These are phyloP conservation scores for Crotalaria pallida DNA, from an alignment of 306 rosid species.

Conservation along the genomic window DNA sequence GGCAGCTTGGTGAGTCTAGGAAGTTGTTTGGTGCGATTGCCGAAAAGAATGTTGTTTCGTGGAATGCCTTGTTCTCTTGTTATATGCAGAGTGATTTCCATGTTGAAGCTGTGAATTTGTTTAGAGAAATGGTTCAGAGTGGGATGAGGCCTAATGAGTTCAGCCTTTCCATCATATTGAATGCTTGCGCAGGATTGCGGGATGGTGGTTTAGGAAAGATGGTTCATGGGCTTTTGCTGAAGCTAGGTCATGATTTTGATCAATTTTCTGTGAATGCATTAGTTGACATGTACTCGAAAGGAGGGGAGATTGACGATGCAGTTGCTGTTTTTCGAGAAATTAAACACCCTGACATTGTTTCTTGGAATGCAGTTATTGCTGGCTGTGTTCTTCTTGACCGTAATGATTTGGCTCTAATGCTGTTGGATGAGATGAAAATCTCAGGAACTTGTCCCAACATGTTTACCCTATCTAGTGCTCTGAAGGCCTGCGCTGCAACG, in stretches of 20 bases:
- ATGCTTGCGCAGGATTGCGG: constrained; percentile 59
- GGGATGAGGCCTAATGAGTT: constrained; percentile 73
- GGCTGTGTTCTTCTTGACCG: constrained; percentile 73
- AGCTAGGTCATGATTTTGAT: constrained; percentile 65
- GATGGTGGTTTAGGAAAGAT: constrained; percentile 44
- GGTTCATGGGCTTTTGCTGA: constrained; percentile 54
- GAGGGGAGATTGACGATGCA: constrained; percentile 46
- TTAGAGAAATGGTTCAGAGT: constrained; percentile 56
- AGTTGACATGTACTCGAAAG: constrained; percentile 85
- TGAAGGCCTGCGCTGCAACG: constrained; percentile 69
- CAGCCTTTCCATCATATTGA: constrained; percentile 66
- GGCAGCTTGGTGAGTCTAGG: constrained; percentile 59
- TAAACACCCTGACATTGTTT: constrained; percentile 58
- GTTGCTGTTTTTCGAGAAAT: constrained; percentile 54
- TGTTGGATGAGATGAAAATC: constrained; percentile 46
- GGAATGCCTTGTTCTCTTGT: constrained; percentile 81
- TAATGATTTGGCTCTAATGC: constrained; percentile 46
- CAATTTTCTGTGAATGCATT: constrained; percentile 73
- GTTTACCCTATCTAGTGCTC: constrained; percentile 75
- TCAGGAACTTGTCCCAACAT: constrained; percentile 48
- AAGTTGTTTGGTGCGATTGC: constrained; percentile 49
- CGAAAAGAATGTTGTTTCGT: constrained; percentile 56
- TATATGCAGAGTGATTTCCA: constrained; percentile 50
- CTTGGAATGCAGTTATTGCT: constrained; percentile 89
- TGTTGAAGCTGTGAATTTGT: constrained; percentile 53